Conservation (phyloP, 768 basidiomycete species). For the Mycena kentingensis region DNA sequence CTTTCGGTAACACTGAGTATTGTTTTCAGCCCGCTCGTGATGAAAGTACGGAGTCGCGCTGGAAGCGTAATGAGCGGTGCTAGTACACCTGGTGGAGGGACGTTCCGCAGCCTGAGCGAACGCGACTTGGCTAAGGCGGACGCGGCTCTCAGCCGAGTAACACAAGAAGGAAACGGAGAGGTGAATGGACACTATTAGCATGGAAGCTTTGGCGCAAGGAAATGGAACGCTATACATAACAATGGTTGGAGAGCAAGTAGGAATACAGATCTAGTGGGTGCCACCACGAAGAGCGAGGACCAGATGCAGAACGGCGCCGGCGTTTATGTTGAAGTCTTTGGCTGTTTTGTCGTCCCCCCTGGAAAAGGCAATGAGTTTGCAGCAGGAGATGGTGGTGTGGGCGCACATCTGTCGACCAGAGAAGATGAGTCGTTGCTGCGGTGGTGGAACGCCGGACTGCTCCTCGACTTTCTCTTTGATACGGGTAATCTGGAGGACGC, state of each 20-base stretch:
- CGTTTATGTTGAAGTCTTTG: slow-evolving; percentile 76
- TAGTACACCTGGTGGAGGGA: slow-evolving; percentile 87
- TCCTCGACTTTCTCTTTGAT: slow-evolving; percentile 99
- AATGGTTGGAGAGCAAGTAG: not conserved
- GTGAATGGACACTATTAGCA: slow-evolving; percentile 16
- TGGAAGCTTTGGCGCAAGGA: not conserved
- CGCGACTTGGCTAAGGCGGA: slow-evolving; percentile 86
- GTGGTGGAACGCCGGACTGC: slow-evolving; percentile 96
- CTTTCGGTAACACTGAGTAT: slow-evolving; percentile 13
- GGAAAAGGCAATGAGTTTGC: slow-evolving; percentile 5
- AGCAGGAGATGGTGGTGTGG: slow-evolving; percentile 1
- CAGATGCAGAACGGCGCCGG: slow-evolving; percentile 89
- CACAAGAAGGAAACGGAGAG: slow-evolving; percentile 18
- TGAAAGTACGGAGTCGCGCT: slow-evolving; percentile 85
- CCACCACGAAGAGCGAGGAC: slow-evolving; percentile 96
- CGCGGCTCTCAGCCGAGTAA: slow-evolving; percentile 74
- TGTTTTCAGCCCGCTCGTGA: slow-evolving; percentile 71
- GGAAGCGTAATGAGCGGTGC: slow-evolving; percentile 68
- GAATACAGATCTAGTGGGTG: slow-evolving; percentile 5
- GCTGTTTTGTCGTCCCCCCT: slow-evolving; percentile 94
- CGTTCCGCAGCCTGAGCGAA: slow-evolving; percentile 81
- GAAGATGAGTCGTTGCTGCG: slow-evolving; percentile 93
- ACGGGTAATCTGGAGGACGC: slow-evolving; percentile 66
- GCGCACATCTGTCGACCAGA: slow-evolving; percentile 90
- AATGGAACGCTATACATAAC: not conserved